Evolutionary conservation across 2,329 filamentous ascomycete species (phyloP), one percentile per base, ranked within the genome.

Genomic region (Sordariomycetes sp.): DNA sequence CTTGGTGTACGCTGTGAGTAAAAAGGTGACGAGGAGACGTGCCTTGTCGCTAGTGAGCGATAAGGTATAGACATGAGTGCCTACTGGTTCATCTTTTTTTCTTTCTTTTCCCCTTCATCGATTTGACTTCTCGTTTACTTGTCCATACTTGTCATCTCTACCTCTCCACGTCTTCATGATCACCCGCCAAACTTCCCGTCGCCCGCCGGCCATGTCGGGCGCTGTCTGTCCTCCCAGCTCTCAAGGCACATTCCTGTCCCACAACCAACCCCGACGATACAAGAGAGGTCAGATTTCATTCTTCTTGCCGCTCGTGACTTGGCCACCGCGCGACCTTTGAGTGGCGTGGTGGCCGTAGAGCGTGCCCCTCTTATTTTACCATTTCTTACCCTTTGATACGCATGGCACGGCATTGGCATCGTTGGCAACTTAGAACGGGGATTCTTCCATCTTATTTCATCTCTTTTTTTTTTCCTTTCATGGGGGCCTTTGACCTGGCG

Each of bases 1-100:
- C 58, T 67, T 89, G 62, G 82, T 85, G 12, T 89, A 89, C 68
- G 79, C 82, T 0, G 85, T 89, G 64, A 87, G 84, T 72, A 82
- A 84, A 69, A 89, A 89, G 66, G 78, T 82, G 63, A 79, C 76
- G 2, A 70, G 79, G n/a, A 57, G 52, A 51, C 56, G 55, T 17
- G 55, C 55, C 7, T 12, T 32, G 10, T 52, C 55, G 45, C 32
- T 52, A 8, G 34, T 39, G 15, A 51, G 20, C 22, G 55, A 56
- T 20, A 56, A 36, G 32, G 55, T 52, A 35, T 56, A 52, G 48
- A 39, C 12, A 36, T 36, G 53, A 35, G 25, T 13, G 54, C 10
- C 3, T 52, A 54, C 52, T 45, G 10, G 22, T 52, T 35, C 25
- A 45, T 55, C 32, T 28, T 55, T 45, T 24, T 57, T 48, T 24